Conservation (phyloP, 305 asterid genomes). For the Fraxinus latifolia region DNA sequence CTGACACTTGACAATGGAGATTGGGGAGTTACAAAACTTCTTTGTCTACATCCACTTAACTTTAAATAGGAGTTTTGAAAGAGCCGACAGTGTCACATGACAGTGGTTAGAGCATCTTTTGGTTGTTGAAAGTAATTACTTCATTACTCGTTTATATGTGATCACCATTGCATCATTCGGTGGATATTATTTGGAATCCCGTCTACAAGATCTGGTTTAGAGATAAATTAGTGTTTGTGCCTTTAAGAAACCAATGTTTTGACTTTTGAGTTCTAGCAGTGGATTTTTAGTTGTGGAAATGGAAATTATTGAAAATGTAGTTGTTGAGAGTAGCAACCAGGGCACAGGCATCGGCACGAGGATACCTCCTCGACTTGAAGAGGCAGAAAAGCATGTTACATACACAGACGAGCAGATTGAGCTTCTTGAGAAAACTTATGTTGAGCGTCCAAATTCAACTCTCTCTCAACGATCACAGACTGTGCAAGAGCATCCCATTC, state of each 20-base stretch:
- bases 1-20: constrained; percentile 20
- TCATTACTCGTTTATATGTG: constrained; percentile 7
- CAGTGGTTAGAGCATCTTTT: constrained; percentile 26
- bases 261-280: not conserved
- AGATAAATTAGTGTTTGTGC: constrained; percentile 7
- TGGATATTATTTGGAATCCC: constrained; percentile 18
- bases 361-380: not conserved
- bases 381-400: constrained; percentile 29
- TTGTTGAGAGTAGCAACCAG: constrained; percentile 9
- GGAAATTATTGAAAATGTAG: constrained; percentile 22
- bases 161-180: not conserved
- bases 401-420: constrained; percentile 40
- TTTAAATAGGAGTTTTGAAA: constrained; percentile 11
- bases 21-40: constrained; percentile 13
- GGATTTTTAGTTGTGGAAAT: constrained; percentile 17
- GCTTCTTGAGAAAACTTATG: constrained; percentile 43
- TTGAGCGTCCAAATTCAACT: constrained; percentile 23
- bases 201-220: constrained; percentile 5
- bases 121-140: constrained; percentile 23
- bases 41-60: constrained; percentile 24
- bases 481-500: constrained; percentile 29
- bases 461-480: constrained; percentile 12
- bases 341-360: not conserved
- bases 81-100: constrained; percentile 4
- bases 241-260: not conserved